Evolutionary conservation across 257 asterid genomes (phyloP).

Genomic region (Solanum phureja): DNA sequence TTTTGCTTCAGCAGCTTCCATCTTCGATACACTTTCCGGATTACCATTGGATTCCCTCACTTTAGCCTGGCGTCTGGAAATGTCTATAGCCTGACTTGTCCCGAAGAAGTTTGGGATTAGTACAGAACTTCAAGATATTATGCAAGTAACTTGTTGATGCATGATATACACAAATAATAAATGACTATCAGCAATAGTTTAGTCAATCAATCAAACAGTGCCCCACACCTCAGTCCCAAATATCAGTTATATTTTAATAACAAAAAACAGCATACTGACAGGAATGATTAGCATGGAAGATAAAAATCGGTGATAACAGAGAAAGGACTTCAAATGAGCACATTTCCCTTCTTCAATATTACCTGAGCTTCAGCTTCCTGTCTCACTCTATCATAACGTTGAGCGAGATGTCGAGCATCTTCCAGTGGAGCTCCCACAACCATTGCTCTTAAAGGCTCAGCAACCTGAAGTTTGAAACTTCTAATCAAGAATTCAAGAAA

Average conservation of each 20-base stretch:
- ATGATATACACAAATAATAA: background rate
- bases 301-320: background rate
- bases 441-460: conserved; percentile 48
- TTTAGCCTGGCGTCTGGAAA: conserved; percentile 52
- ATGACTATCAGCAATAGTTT: background rate
- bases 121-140: background rate
- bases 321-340: background rate
- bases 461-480: conserved; percentile 22
- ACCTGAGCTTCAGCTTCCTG: conserved; percentile 61
- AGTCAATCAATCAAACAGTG: background rate
- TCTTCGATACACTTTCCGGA: conserved; percentile 33
- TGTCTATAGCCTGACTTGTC: conserved; percentile 49
- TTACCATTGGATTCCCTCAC: conserved; percentile 33
- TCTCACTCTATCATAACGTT: conserved; percentile 34
- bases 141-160: background rate
- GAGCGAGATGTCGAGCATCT: conserved; percentile 53
- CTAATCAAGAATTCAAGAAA: background rate
- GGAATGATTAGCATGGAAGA: background rate
- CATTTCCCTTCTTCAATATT: background rate
- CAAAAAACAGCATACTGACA: background rate
- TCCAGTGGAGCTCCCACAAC: conserved; percentile 39
- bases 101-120: conserved; percentile 3
- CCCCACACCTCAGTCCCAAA: background rate
- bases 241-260: background rate
- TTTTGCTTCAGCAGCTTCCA: conserved; percentile 52